Base-by-base conservation (phyloP, 2,329 filamentous ascomycete species). In the Colletotrichum orchidophilum region DNA sequence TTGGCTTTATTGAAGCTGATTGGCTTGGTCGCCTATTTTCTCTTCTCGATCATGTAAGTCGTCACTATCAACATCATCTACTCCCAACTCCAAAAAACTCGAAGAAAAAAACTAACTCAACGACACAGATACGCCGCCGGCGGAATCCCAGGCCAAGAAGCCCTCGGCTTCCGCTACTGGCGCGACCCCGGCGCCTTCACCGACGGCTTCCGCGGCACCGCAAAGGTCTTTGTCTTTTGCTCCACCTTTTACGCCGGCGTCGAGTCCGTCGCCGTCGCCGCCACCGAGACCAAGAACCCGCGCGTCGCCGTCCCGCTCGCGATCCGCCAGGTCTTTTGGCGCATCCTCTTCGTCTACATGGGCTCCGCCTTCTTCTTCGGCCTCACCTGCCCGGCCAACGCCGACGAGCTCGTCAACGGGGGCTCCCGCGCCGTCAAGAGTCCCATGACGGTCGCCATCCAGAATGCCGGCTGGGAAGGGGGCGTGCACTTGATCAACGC, bases 401-500 rank as follows among this genome's bases (percentile, higher is more conserved):
- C 91, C 0, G 81, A 86, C 3, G 88, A 87, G 1, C 86, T 95
- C 0, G 84, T 93, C 50, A 89, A 88, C 31, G 89, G 88, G 4
- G 80, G 79, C 3, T 90, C 88, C 66, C 88, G 91, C 68, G 91
- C 92, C 0, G 84, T 94, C 29, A 88, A 92, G 80, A 93, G 90
- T 24, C 92, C 92, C 0, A 92, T 94, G 87, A 94, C 92, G 0
- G 88, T 94, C 71, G 92, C 92, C 1, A 88, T 95, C 55, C 88
- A 92, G 73, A 93, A 89, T 70, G 93, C 93, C 1, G 93, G 93
- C 1, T 95, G 92, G 88, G 80, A 92, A 65, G 89, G 88, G 29
- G 93, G 92, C 65, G 91, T 93, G 1, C 90, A 95, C 77, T 86
- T 95, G 1, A 92, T 95, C 82, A 95, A 95, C 74, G 92, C 90